Percentiles rank a stretch among this genome's conserved stretches.
These are phyloP conservation scores for Candida methanosorbosa DNA, from an alignment of 805 yeast species.

Conservation along the genomic window DNA sequence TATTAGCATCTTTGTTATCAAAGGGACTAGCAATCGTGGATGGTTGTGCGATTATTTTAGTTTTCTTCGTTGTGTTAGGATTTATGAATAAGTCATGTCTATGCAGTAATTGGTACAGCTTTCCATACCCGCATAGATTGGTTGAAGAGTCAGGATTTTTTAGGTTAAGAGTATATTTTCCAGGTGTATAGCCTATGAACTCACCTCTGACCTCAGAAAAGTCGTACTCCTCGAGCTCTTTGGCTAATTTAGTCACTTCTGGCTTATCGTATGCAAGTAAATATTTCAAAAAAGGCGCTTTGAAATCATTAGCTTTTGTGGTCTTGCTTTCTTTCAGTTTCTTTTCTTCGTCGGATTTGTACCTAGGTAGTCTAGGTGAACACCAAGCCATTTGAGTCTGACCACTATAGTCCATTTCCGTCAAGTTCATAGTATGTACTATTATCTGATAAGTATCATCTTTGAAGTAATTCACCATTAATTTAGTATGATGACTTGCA, in stretches of 20 bases:
- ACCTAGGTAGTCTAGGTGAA: conserved; percentile 33
- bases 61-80: conserved; percentile 8
- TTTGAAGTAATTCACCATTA: conserved; percentile 49
- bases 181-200: conserved; percentile 50
- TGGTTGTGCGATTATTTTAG: conserved; percentile 33
- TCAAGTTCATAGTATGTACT: conserved; percentile 53
- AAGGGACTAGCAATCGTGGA: conserved; percentile 44
- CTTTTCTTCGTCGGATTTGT: no score
- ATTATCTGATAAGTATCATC: conserved; percentile 41
- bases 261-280: conserved; percentile 31
- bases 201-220: conserved; percentile 42
- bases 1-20: conserved; percentile 22
- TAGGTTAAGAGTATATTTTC: conserved; percentile 18
- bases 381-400: conserved; percentile 65
- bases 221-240: conserved; percentile 26
- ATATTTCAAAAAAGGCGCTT: conserved; percentile 35
- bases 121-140: conserved; percentile 39
- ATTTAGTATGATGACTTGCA: conserved; percentile 56
- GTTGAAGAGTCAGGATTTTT: conserved; percentile 4
- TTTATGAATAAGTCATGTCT: conserved; percentile 19
- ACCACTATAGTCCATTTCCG: conserved; percentile 40
- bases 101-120: conserved; percentile 31
- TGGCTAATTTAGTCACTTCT: conserved; percentile 20
- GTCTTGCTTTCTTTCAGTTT: conserved; percentile 1
- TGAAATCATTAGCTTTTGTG: conserved; percentile 27